Evolutionary conservation across 495 filamentous ascomycete genomes (phyloP), one percentile per base, ranked within the genome.

Genomic region (Penicillium soppii): DNA sequence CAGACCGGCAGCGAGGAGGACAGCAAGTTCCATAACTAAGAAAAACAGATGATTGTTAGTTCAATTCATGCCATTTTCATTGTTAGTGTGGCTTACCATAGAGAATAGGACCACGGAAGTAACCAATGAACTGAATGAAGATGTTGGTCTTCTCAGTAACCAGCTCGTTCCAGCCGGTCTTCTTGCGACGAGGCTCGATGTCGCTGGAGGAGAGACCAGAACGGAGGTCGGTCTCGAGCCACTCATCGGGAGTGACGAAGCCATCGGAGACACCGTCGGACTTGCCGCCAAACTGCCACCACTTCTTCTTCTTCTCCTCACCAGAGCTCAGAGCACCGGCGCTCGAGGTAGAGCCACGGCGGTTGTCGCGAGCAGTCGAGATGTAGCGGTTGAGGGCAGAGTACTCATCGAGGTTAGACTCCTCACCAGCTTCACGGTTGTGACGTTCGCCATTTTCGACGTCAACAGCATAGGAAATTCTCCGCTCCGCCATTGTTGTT

Each of bases 1-100:
- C 53, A 91, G 82, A 80, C 87, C 88, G 62, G 86, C 86, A 65
- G 88, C 85, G 54, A 92, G 71, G 21, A 90, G 67, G 57, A 89
- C 87, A 76, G 88, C 88, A 60, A 92, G 61, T 82, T 92, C 87
- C 88, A 92, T 91, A 64, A 90, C 88, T 91, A 50, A 12, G 46
- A 25, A 39, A 19, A 9, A 53, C 4, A 36, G 44, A 38, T n/a
- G n/a, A 19, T 20, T 38, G 10, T 10, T 33, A 16, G 21, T n/a
- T n/a, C n/a, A n/a, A n/a, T n/a, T n/a, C n/a, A 32, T 12, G 10
- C 10, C 25, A 52, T 51, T 36, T 7, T 7, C 8, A 12, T 12
- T 32, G 8, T 15, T 0, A 9, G 33, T 32, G 25, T 13, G 20
- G 47, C 80, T 66, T 74, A 90, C 88, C 87, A 75, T 90, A 91